A percentile compares a stretch with the other conserved stretches of the same genome.
Conservation (phyloP, 2,329 filamentous ascomycete genomes). For the Colletotrichum aenigma region DNA sequence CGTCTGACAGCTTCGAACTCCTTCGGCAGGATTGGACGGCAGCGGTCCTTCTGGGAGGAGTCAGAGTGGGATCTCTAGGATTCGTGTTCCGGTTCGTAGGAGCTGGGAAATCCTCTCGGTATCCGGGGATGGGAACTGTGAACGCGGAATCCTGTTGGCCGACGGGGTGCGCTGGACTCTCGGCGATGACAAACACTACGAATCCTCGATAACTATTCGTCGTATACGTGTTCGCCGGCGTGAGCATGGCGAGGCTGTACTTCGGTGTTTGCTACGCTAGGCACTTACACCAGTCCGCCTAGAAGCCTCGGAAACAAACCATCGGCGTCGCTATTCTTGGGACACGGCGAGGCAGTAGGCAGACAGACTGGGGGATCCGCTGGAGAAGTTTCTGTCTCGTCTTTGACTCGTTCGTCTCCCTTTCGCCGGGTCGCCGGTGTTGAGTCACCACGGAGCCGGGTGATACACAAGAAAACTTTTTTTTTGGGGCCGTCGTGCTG, state of each 20-base stretch:
- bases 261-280: background rate
- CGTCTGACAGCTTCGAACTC: background rate
- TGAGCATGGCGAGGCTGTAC: background rate
- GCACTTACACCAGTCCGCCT: background rate
- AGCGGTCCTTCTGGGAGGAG: background rate
- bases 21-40: background rate
- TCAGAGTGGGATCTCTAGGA: background rate
- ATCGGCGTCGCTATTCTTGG: background rate
- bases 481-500: background rate
- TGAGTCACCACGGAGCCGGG: background rate
- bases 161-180: background rate
- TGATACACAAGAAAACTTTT: background rate
- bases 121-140: background rate
- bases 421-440: background rate
- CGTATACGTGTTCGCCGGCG: background rate
- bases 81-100: background rate
- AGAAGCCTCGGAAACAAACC: background rate
- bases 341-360: background rate
- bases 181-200: background rate
- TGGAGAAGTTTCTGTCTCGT: background rate
- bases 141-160: background rate
- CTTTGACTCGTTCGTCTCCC: background rate
- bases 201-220: background rate
- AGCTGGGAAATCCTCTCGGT: background rate
- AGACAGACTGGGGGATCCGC: background rate